phyloP scores from a whole-genome alignment of 345 rosid species.

The Tarenaya hassleriana region DNA sequence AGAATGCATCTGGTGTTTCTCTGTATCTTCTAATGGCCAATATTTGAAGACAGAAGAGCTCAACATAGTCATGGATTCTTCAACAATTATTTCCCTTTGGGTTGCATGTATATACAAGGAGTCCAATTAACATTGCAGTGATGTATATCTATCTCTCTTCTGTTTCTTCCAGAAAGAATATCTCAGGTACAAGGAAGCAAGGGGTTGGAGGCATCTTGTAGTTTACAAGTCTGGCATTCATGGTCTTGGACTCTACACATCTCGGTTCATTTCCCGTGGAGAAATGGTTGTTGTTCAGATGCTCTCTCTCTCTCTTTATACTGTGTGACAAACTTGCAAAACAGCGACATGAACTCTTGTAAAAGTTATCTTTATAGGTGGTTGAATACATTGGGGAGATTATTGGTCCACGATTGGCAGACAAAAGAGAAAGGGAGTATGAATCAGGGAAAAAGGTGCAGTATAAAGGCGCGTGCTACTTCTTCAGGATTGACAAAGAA shows the following conservation, averaged over 20 bases:
- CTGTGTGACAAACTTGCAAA: no score
- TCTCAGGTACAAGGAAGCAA: constrained; percentile 41
- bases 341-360: no score
- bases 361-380: constrained; percentile 29
- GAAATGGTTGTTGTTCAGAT: constrained; percentile 40
- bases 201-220: constrained; percentile 49
- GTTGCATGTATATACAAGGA: no score
- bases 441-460: constrained; percentile 48
- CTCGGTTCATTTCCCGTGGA: constrained; percentile 43
- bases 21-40: no score
- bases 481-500: constrained; percentile 58
- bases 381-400: constrained; percentile 58
- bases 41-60: no score
- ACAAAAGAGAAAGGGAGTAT: constrained; percentile 47
- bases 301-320: background rate
- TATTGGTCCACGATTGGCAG: constrained; percentile 45
- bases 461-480: constrained; percentile 54
- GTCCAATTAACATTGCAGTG: no score
- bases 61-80: no score
- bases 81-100: no score
- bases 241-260: constrained; percentile 55
- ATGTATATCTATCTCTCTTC: background rate
- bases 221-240: constrained; percentile 61
- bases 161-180: constrained; percentile 45
- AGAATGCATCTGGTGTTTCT: no score